These are phyloP conservation scores for Xanthoparmelia taractica DNA, from an alignment of 495 filamentous ascomycete species.

Conservation along the genomic window DNA sequence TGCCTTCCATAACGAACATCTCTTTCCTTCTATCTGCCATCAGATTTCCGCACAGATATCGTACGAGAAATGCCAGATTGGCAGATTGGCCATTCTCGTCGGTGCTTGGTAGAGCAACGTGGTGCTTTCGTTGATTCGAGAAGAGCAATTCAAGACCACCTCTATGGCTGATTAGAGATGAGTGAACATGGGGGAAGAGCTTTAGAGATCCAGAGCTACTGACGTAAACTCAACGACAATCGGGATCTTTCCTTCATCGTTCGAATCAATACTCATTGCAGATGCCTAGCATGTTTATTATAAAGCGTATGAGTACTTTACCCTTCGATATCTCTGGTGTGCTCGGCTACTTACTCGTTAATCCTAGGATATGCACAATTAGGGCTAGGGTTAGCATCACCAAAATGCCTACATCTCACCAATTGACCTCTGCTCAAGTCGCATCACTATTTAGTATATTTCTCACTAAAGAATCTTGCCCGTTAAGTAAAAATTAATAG, in stretches of 20 bases:
- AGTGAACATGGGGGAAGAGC: neutral
- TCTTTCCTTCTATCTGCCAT: slow-evolving; percentile 86
- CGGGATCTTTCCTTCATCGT: slow-evolving; percentile 31
- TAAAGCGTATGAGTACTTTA: neutral
- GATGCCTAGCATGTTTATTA: neutral
- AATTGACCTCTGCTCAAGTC: too few species aligned
- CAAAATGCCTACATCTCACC: too few species aligned
- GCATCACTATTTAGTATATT: too few species aligned
- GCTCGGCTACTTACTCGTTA: neutral
- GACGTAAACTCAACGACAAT: slow-evolving; percentile 74
- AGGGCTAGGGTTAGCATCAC: too few species aligned
- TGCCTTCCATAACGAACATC: slow-evolving; percentile 78
- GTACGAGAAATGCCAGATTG: slow-evolving; percentile 69
- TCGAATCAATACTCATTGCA: neutral
- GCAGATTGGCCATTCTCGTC: slow-evolving; percentile 49
- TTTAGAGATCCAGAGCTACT: slow-evolving; percentile 21
- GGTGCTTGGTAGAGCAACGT: slow-evolving; percentile 56
- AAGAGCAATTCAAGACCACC: slow-evolving; percentile 96
- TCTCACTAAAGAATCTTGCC: too few species aligned
- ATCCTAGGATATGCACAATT: too few species aligned
- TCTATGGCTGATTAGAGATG: slow-evolving; percentile 38
- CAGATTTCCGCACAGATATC: slow-evolving; percentile 69
- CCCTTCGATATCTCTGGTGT: too few species aligned
- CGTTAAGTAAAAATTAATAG: too few species aligned
- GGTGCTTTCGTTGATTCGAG: slow-evolving; percentile 65